phyloP scores from a whole-genome alignment of 768 basidiomycete species.

The Serendipita vermifera region DNA sequence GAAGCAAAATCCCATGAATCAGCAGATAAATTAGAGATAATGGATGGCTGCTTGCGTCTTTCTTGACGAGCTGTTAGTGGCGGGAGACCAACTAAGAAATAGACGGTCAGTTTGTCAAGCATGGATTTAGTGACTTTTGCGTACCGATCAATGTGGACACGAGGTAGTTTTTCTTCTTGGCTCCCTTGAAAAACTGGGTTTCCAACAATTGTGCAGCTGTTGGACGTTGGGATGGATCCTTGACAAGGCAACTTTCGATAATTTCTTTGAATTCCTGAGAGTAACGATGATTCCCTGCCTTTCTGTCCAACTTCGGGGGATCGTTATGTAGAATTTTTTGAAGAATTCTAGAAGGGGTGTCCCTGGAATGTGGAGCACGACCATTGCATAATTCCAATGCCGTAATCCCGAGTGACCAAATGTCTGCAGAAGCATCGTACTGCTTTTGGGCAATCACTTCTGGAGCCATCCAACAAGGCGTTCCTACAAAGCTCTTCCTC shows the following conservation, averaged over 20 bases:
- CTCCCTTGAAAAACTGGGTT: slow-evolving; percentile 61
- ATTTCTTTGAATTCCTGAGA: slow-evolving; percentile 73
- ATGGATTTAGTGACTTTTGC: slow-evolving; percentile 14
- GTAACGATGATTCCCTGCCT: slow-evolving; percentile 59
- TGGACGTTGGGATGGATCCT: slow-evolving; percentile 72
- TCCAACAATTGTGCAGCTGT: slow-evolving; percentile 65
- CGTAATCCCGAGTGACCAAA: slow-evolving; percentile 97
- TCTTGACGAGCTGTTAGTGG: slow-evolving; percentile 64
- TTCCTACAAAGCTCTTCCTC: slow-evolving; percentile 86
- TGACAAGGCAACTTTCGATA: slow-evolving; percentile 66
- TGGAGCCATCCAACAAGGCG: slow-evolving; percentile 98
- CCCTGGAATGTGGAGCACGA: slow-evolving; percentile 69
- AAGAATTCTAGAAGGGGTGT: slow-evolving; percentile 59
- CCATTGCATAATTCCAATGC: slow-evolving; percentile 82
- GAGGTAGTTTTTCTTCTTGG: slow-evolving; percentile 69
- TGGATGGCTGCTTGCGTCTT: slow-evolving; percentile 31
- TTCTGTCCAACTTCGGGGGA: slow-evolving; percentile 63
- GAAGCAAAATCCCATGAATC: slow-evolving; percentile 71
- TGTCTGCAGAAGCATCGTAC: slow-evolving; percentile 81
- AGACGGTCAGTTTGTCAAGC: neutral
- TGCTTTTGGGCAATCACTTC: slow-evolving; percentile 75
- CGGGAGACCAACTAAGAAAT: slow-evolving; percentile 44
- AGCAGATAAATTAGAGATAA: slow-evolving; percentile 36
- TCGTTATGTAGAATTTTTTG: slow-evolving; percentile 67
- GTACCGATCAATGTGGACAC: slow-evolving; percentile 60